Base-by-base conservation (phyloP, 208 protist species). In the Wallacemonas sp. region DNA sequence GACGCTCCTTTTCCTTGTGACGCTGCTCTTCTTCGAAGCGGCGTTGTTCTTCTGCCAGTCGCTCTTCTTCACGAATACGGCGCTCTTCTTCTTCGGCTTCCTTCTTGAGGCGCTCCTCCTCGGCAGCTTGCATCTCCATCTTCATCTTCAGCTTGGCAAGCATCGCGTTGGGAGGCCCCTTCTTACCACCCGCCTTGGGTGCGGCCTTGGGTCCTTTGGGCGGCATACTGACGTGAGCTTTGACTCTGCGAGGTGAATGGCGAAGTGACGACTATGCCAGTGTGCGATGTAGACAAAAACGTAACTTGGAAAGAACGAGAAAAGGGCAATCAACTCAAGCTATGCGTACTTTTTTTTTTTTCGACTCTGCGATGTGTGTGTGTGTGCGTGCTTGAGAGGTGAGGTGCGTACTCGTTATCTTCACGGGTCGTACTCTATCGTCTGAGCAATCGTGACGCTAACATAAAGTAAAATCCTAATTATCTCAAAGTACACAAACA, bases 81-180 rank as follows among this genome's bases (percentile, higher is more conserved):
- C 77, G 79, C 74, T 96, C 87, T 51, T 86, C 79, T 61, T 96
- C 88, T 66, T 96, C 86, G 15, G 58, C 79, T 67, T 96, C 90
- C 14, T 62, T 55, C 30, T 82, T 73, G 31, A 83, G 54, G 12
- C 91, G 89, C 31, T 95, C 79, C 70, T 97, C 85, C 38, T 95
- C 86, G n/a, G 72, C 82, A 34, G 83, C 82, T 69, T 95, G 82
- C 72, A 83, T 76, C 74, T 95, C 90, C 86, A 94, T 94, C 80
- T 94, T 87, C 76, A 84, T 79, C 73, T 97, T 97, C 21, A 97
- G 72, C 75, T 94, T 91, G 15, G 88, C 89, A n/a, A 96, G 47
- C 85, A 93, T 91, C 12, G 80, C 85, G 36, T 77, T 68, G 11
- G 88, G 82, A 28, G 84, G 79, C 46, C 84, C 86, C 72, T 94